Conservation (phyloP, 768 basidiomycete genomes). For the Leccinum rimulosum region DNA sequence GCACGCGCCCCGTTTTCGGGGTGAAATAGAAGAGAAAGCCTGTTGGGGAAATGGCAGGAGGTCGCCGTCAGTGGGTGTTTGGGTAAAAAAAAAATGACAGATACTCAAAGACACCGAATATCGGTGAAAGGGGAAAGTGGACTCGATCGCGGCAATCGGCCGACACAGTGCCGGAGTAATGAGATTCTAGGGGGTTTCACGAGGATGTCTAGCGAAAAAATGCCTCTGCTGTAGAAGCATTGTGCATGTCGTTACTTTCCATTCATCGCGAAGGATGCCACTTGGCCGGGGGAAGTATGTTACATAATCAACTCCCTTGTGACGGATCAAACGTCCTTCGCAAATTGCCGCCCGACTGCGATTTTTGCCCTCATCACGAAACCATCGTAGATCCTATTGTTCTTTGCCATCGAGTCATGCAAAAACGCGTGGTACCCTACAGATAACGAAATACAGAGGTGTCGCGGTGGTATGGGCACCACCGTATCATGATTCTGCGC, state of each 20-base stretch:
- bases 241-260: too few relatives aligned
- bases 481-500: neutral
- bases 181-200: neutral
- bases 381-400: slow-evolving; percentile 2
- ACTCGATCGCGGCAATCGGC: neutral
- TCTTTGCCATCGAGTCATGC: neutral
- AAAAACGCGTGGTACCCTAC: neutral
- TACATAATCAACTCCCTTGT: slow-evolving; percentile 15
- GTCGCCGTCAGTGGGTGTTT: neutral
- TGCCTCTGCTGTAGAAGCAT: neutral
- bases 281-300: neutral
- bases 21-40: neutral
- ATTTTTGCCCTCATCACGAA: slow-evolving; percentile 3
- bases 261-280: neutral
- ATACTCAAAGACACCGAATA: neutral
- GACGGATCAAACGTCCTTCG: neutral
- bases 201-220: neutral
- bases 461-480: neutral
- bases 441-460: neutral
- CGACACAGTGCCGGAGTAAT: neutral
- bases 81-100: neutral
- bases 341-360: neutral
- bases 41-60: neutral
- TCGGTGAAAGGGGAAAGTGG: neutral
- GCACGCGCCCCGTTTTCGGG: neutral